Evolutionary conservation across 2,329 filamentous ascomycete species (phyloP).

Genomic region (Geosmithia putterillii): DNA sequence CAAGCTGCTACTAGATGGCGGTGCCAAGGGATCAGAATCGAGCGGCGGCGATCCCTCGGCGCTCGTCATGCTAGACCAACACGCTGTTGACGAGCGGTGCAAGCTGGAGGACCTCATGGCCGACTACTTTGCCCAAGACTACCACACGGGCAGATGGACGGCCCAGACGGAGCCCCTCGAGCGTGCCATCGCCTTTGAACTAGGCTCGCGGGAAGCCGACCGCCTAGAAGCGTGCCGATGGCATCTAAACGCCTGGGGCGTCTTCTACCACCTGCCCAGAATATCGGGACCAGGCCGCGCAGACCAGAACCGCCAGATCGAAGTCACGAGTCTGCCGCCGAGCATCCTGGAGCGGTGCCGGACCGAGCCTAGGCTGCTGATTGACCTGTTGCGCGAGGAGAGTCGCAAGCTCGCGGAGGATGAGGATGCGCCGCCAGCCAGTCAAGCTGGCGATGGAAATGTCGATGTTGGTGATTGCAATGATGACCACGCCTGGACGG

Average conservation of each 20-base stretch:
- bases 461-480: background rate
- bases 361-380: slow-evolving; percentile 56
- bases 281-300: background rate
- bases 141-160: background rate
- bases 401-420: slow-evolving; percentile 51
- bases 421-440: slow-evolving; percentile 4
- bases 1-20: slow-evolving; percentile 29
- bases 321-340: slow-evolving; percentile 50
- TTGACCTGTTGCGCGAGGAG: slow-evolving; percentile 64
- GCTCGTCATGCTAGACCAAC: slow-evolving; percentile 78
- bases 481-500: slow-evolving; percentile 36
- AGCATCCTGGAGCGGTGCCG: slow-evolving; percentile 67
- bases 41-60: slow-evolving; percentile 24
- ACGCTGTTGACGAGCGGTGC: slow-evolving; percentile 84
- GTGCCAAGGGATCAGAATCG: background rate
- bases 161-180: slow-evolving; percentile 25
- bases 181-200: slow-evolving; percentile 50
- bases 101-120: slow-evolving; percentile 62
- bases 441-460: background rate
- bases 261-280: slow-evolving; percentile 39
- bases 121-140: slow-evolving; percentile 28
- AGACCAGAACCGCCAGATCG: slow-evolving; percentile 17
- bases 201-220: slow-evolving; percentile 45
- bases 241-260: slow-evolving; percentile 64
- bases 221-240: slow-evolving; percentile 40